Base-by-base conservation (phyloP, 192 early-diverging fungal genomes). In the Coemansia brasiliensis region DNA sequence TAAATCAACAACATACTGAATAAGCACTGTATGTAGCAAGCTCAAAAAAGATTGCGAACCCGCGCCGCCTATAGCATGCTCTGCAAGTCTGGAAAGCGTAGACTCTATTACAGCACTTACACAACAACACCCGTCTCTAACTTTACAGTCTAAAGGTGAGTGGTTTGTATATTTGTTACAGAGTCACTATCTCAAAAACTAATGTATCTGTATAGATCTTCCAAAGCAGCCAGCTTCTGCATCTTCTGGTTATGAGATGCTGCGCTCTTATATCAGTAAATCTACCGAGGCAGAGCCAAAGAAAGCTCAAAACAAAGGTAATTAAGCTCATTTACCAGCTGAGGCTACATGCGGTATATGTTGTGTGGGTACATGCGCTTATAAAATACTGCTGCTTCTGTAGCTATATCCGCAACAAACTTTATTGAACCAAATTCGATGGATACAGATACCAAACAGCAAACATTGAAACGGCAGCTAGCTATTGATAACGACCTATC, bases 241-340 rank as follows among this genome's bases (percentile, higher is more conserved):
- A 38, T 49, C 61, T 8, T 46, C 41, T 9, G 41, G 50, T 39
- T 67, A 77, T 49, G 16, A 20, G 20, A 53, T 43, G 41, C 55
- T 75, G 8, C 40, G 61, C 1, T 52, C 62, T 10, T 75, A 65
- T 40, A 69, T 75, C 13, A 56, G 59, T 15, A 46, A 41, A 39
- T 69, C 67, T 15, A n/a, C 26, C 6, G 32, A 42, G 22, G 15
- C 40, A 3, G 57, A 32, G 2, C 22, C 1, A 17, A 10, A 8
- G 20, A 7, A 0, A 35, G 4, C 52, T 4, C 1, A 39, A 21
- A 15, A 21, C 11, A 49, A 57, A 56, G 57, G 69, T 60, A 64
- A 64, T 13, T 21, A 3, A 21, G 29, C 51, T 20, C 51, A 40
- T 54, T 39, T 24, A 54, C 17, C 37, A 17, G 26, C 20, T 7